phyloP scores from a whole-genome alignment of 139 green algal genomes.

The Gonium pectorale region DNA sequence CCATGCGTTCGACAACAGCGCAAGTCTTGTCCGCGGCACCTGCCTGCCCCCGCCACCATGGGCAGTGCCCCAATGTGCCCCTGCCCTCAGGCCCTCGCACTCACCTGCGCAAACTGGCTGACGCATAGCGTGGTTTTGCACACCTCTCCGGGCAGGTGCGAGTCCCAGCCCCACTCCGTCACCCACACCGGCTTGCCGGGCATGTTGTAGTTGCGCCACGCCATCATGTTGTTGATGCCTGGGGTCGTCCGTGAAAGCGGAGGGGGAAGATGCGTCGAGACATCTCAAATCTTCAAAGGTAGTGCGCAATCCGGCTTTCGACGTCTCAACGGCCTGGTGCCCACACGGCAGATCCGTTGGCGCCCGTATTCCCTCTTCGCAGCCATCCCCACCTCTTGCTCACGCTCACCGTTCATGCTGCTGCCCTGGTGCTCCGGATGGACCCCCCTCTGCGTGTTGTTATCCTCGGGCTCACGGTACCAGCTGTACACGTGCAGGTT shows the following conservation, averaged over 20 bases:
- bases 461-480: neutral
- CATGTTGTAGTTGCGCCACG: constrained; percentile 51
- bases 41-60: too few relatives aligned
- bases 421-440: constrained; percentile 52
- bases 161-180: constrained; percentile 55
- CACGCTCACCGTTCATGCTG: constrained; percentile 25
- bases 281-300: too few relatives aligned
- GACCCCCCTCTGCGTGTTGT: neutral
- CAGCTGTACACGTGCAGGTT: constrained; percentile 50
- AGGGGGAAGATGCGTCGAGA: too few relatives aligned
- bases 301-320: too few relatives aligned
- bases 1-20: too few relatives aligned
- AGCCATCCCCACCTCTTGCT: neutral
- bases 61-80: too few relatives aligned
- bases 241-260: too few relatives aligned
- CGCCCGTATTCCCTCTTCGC: too few relatives aligned
- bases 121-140: constrained; percentile 41
- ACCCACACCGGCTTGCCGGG: constrained; percentile 49
- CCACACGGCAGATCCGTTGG: too few relatives aligned
- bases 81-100: neutral
- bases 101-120: constrained; percentile 42
- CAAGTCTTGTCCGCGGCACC: too few relatives aligned
- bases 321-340: too few relatives aligned
- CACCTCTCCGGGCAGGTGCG: constrained; percentile 27
- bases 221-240: constrained; percentile 51